Percentiles rank a stretch among this genome's conserved stretches.
Conservation (phyloP, 805 yeast genomes). For the Komagataella mondaviorum region DNA sequence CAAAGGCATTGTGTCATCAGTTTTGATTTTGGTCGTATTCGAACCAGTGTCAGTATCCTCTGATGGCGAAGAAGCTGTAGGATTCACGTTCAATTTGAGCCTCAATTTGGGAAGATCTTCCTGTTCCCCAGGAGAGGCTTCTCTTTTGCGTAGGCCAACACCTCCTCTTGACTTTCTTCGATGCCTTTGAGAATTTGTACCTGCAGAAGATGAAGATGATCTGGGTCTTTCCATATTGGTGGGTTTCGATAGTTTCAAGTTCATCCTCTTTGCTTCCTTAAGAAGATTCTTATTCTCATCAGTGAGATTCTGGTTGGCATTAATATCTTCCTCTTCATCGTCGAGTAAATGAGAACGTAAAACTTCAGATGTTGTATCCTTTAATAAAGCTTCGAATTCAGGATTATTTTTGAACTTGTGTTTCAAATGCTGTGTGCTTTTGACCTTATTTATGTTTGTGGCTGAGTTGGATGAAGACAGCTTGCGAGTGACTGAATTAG, state of each 20-base stretch:
- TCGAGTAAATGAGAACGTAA: conserved; percentile 23
- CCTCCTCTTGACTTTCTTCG: conserved; percentile 15
- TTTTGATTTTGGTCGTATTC: background rate
- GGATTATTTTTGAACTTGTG: conserved; percentile 3
- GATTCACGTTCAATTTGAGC: background rate
- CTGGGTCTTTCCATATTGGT: background rate
- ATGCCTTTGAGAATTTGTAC: conserved; percentile 2
- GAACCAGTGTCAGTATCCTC: background rate
- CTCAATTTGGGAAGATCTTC: background rate
- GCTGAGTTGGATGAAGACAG: background rate
- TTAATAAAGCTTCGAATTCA: conserved; percentile 11
- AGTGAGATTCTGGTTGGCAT: background rate
- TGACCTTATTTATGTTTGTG: conserved; percentile 1
- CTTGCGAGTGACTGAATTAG: background rate
- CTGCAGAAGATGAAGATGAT: background rate
- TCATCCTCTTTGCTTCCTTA: background rate
- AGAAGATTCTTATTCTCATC: background rate
- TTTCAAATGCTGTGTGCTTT: conserved; percentile 3
- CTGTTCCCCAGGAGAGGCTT: background rate
- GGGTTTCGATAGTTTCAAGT: background rate
- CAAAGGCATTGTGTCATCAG: background rate
- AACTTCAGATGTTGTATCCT: conserved; percentile 20
- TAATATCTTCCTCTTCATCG: conserved; percentile 16
- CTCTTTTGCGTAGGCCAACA: conserved; percentile 11
- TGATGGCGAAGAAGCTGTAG: background rate